Percentiles rank a stretch among this genome's conserved stretches.
Evolutionary conservation across 2,329 filamentous ascomycete species (phyloP).

Genomic region (Biscogniauxia marginata): DNA sequence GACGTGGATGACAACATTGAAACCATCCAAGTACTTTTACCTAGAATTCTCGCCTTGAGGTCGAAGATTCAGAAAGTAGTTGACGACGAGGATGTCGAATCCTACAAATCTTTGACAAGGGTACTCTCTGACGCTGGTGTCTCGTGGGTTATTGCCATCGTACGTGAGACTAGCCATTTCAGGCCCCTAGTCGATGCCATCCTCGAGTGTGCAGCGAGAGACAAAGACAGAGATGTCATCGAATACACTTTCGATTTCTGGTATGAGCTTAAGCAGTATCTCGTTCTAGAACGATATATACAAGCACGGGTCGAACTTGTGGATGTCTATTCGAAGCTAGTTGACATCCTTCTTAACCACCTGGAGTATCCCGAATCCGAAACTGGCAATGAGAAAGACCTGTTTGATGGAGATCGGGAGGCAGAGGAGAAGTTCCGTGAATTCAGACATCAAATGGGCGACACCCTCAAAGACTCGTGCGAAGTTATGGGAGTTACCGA

Average conservation of each 20-base stretch:
- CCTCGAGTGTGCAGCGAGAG: slow-evolving; percentile 84
- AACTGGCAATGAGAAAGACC: slow-evolving; percentile 69
- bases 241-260: slow-evolving; percentile 95
- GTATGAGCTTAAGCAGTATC: slow-evolving; percentile 97
- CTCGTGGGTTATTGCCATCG: slow-evolving; percentile 90
- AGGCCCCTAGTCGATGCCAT: slow-evolving; percentile 83
- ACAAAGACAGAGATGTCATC: slow-evolving; percentile 87
- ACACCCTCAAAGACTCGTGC: slow-evolving; percentile 95
- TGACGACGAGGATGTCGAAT: slow-evolving; percentile 79
- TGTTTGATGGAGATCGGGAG: slow-evolving; percentile 94
- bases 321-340: slow-evolving; percentile 82
- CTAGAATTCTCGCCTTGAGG: slow-evolving; percentile 71
- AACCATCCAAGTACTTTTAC: slow-evolving; percentile 79
- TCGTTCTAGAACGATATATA: slow-evolving; percentile 87
- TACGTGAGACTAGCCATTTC: slow-evolving; percentile 79
- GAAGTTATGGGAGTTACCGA: slow-evolving; percentile 93
- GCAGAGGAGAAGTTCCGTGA: slow-evolving; percentile 96
- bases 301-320: slow-evolving; percentile 73
- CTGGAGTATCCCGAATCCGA: slow-evolving; percentile 83
- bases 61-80: slow-evolving; percentile 74
- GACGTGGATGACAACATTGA: slow-evolving; percentile 89
- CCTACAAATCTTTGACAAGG: slow-evolving; percentile 83
- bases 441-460: slow-evolving; percentile 95
- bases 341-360: slow-evolving; percentile 90
- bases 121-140: slow-evolving; percentile 92